Percentiles rank a stretch among this genome's conserved stretches.
These are phyloP conservation scores for Pichia deserticola DNA, from an alignment of 805 yeast genomes.

Conservation along the genomic window DNA sequence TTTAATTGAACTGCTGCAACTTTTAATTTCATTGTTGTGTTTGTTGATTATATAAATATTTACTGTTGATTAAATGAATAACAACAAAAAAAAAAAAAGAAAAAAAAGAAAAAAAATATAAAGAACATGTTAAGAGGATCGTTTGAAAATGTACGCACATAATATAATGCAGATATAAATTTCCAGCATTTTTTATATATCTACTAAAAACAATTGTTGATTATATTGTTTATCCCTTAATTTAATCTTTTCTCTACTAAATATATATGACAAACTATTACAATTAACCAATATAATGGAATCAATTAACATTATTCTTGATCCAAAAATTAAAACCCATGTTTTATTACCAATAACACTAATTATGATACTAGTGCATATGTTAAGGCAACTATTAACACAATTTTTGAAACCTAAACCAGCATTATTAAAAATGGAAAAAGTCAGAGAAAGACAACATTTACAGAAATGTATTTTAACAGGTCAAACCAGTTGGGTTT, in stretches of 20 bases:
- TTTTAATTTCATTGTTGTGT: constrained; percentile 36
- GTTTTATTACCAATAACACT: constrained; percentile 82
- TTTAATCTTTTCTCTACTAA: too few relatives aligned
- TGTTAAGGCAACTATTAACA: constrained; percentile 64
- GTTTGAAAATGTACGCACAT: too few relatives aligned
- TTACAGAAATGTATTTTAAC: constrained; percentile 35
- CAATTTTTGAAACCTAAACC: constrained; percentile 51
- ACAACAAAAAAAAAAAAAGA: too few relatives aligned
- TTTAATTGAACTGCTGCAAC: constrained; percentile 65
- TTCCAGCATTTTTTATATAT: too few relatives aligned
- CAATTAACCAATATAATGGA: neutral
- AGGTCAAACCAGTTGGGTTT: neutral
- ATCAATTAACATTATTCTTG: constrained; percentile 53
- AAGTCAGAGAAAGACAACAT: constrained; percentile 57
- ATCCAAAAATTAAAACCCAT: constrained; percentile 82
- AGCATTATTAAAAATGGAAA: constrained; percentile 43
- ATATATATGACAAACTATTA: too few relatives aligned
- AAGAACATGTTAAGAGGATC: too few relatives aligned
- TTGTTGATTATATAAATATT: too few relatives aligned
- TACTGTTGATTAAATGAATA: too few relatives aligned
- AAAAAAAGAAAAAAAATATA: too few relatives aligned
- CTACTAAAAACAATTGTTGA: too few relatives aligned
- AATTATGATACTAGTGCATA: constrained; percentile 84
- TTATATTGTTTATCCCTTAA: too few relatives aligned
- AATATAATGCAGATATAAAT: too few relatives aligned